Conservation (phyloP, 2,329 filamentous ascomycete genomes). For the Immersiporthe knoxdaviesiana region DNA sequence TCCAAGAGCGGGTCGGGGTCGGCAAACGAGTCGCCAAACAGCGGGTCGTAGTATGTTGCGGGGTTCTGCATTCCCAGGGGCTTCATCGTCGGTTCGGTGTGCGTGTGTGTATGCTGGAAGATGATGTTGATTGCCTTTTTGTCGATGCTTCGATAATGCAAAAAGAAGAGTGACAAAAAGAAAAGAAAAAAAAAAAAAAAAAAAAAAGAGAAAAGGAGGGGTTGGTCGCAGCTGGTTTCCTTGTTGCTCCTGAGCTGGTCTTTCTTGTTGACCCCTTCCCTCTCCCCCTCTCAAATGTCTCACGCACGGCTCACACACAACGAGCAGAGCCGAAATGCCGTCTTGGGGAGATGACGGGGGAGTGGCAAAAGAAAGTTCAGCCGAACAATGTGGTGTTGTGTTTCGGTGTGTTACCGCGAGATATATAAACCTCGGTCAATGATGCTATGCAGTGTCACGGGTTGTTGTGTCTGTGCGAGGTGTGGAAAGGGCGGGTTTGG, state of each 20-base stretch:
- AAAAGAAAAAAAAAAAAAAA: no score
- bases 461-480: neutral
- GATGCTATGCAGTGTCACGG: neutral
- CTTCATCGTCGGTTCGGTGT: neutral
- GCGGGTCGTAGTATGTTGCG: constrained; percentile 18
- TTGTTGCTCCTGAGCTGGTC: neutral
- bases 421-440: neutral
- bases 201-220: no score
- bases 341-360: neutral
- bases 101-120: no score
- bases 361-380: neutral
- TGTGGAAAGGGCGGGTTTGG: neutral
- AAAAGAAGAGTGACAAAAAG: no score
- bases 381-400: neutral
- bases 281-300: neutral
- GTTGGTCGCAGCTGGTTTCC: no score
- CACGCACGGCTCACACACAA: neutral
- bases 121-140: neutral
- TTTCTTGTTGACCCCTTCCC: no score
- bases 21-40: constrained; percentile 17
- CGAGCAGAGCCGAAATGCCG: neutral
- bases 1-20: constrained; percentile 19
- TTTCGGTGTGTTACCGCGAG: neutral
- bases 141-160: neutral
- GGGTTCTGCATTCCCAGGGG: constrained; percentile 9